Conservation (phyloP, 805 yeast species). For the Candida chauliodis region DNA sequence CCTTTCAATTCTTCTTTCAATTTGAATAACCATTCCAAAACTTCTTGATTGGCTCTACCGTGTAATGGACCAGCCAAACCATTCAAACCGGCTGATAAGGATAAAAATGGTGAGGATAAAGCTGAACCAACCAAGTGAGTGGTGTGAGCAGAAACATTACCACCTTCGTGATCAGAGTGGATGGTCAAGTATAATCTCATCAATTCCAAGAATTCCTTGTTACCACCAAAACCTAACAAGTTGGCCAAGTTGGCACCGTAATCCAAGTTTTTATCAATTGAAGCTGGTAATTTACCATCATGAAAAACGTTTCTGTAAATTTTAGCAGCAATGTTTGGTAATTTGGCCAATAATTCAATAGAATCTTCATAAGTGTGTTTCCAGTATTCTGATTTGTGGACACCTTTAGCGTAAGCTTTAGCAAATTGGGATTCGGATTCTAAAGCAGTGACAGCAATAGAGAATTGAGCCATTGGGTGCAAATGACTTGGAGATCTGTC, state of each 20-base stretch:
- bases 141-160: slow-evolving; percentile 78
- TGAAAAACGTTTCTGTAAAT: slow-evolving; percentile 62
- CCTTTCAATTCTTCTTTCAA: slow-evolving; percentile 67
- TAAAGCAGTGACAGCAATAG: slow-evolving; percentile 71
- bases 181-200: slow-evolving; percentile 70
- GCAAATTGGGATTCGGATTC: slow-evolving; percentile 72
- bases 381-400: slow-evolving; percentile 71
- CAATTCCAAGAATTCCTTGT: slow-evolving; percentile 61
- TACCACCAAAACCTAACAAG: slow-evolving; percentile 57
- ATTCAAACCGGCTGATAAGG: slow-evolving; percentile 74
- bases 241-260: slow-evolving; percentile 71
- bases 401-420: slow-evolving; percentile 66
- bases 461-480: slow-evolving; percentile 83
- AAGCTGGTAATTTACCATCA: slow-evolving; percentile 54
- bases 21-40: slow-evolving; percentile 65
- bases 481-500: slow-evolving; percentile 62
- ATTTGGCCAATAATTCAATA: slow-evolving; percentile 64
- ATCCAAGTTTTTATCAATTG: slow-evolving; percentile 51
- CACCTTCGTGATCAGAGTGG: slow-evolving; percentile 83
- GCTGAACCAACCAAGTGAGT: slow-evolving; percentile 84
- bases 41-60: slow-evolving; percentile 85
- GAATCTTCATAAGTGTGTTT: slow-evolving; percentile 71
- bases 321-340: slow-evolving; percentile 72
- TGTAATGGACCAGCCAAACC: slow-evolving; percentile 87
- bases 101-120: slow-evolving; percentile 68